Base-by-base conservation (phyloP, 208 protist species). In the Phytomonas francai region DNA sequence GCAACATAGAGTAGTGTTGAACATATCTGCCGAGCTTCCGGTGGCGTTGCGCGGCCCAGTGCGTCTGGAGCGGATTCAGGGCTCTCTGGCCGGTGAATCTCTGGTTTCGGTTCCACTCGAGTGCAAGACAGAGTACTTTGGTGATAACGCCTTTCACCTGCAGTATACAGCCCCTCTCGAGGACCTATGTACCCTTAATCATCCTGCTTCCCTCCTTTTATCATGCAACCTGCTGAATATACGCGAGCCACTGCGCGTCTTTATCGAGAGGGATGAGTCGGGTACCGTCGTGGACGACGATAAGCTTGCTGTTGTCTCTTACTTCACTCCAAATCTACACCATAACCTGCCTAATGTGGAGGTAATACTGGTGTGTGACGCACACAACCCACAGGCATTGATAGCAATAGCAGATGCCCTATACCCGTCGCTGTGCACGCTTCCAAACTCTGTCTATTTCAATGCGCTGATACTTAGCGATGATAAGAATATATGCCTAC, bases 331-430 rank as follows among this genome's bases (percentile, higher is more conserved):
- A 12, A 61, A 65, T n/a, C 63, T 91, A 27, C 49, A 65, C 25
- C 64, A 57, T 54, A 69, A 56, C 30, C 60, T 65, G 22, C 67
- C 59, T 65, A 94, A 94, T 68, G 72, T 80, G 2, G 89, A 94
- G 71, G 64, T 92, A 9, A 59, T 94, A 2, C 79, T 94, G 33
- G 33, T 91, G 5, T 63, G 88, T 1, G 86, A 94, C 70, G 65
- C 72, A 51, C 88, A 92, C 74, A 79, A 54, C 61, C 31, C 49
- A 3, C 63, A 54, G 0, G 57, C 70, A 7, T 78, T 67, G 22
- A 63, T 59, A 42, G 74, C 78, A 8, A 74, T 80, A 12, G 81
- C 80, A 0, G 49, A 79, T 28, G 77, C 81, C 16, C 65, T 89
- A 28, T 32, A 14, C 27, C 51, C 67, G 6, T 73, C 70, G 14